Conservation (phyloP, 139 green algal genomes). For the Pedinophyceae sp. region DNA sequence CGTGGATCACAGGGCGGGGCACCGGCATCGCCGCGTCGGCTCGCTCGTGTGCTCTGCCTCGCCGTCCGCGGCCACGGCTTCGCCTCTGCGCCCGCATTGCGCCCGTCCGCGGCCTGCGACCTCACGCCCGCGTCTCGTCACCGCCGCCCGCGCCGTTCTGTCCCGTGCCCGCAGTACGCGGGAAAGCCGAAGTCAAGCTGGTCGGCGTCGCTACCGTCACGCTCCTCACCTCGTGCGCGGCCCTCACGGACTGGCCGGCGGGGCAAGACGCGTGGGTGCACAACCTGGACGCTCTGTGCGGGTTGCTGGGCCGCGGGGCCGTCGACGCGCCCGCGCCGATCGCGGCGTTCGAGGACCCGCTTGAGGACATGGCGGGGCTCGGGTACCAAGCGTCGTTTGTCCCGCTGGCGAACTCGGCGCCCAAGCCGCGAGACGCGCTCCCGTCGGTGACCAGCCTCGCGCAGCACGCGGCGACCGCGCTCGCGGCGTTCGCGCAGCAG, state of each 20-base stretch:
- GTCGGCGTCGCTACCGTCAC: conserved; percentile 45
- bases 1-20: background rate
- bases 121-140: no score
- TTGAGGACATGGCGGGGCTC: conserved; percentile 12
- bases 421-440: background rate
- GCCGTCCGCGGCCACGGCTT: background rate
- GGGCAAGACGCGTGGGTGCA: conserved; percentile 29
- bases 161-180: conserved; percentile 25
- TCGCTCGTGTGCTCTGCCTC: background rate
- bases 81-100: background rate
- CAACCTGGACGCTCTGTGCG: conserved; percentile 40
- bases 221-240: conserved; percentile 9
- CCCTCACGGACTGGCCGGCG: conserved; percentile 28
- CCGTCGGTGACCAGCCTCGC: conserved; percentile 6
- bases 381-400: conserved; percentile 57
- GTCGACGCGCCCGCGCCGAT: background rate
- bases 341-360: background rate
- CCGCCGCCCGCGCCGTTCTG: background rate
- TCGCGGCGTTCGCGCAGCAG: no score
- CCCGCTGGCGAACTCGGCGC: conserved; percentile 4
- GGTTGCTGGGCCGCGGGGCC: conserved; percentile 21
- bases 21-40: background rate
- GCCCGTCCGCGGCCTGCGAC: background rate
- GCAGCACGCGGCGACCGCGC: no score
- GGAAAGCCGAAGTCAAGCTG: conserved; percentile 59